phyloP scores from a whole-genome alignment of 179 eudicot genomes.

The Vitellaria paradoxa region DNA sequence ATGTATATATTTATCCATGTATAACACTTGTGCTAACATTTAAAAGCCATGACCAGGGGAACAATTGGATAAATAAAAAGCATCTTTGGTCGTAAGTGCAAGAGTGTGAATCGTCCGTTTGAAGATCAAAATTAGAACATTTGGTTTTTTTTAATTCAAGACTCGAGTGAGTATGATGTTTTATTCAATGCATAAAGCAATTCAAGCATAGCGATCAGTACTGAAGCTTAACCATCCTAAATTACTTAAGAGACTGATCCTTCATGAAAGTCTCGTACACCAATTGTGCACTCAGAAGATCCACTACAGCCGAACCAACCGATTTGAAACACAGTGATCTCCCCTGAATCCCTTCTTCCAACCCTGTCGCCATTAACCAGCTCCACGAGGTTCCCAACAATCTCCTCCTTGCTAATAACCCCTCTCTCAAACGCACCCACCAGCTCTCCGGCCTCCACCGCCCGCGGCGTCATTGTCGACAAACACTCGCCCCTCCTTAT shows the following conservation, averaged over 20 bases:
- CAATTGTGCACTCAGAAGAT: conserved; percentile 76
- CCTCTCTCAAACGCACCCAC: conserved; percentile 85
- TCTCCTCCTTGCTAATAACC: conserved; percentile 43
- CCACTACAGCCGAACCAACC: conserved; percentile 87
- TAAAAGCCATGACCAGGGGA: too few relatives aligned
- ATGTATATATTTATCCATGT: too few relatives aligned
- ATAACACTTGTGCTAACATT: too few relatives aligned
- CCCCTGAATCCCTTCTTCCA: conserved; percentile 53
- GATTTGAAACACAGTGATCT: conserved; percentile 87
- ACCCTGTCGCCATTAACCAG: conserved; percentile 58
- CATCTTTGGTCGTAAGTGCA: too few relatives aligned
- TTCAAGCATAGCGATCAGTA: too few relatives aligned
- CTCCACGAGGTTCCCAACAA: conserved; percentile 71
- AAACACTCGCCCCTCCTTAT: conserved; percentile 71
- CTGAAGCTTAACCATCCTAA: too few relatives aligned
- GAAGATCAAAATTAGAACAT: too few relatives aligned
- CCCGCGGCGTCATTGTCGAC: conserved; percentile 70
- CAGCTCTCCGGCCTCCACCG: conserved; percentile 87
- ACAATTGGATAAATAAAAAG: too few relatives aligned
- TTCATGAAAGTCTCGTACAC: conserved; percentile 60
- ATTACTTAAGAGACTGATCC: background rate
- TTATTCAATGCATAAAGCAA: too few relatives aligned
- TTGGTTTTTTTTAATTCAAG: too few relatives aligned
- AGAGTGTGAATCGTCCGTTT: too few relatives aligned
- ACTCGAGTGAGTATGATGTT: too few relatives aligned